Evolutionary conservation across 805 yeast genomes (phyloP), one percentile per base, ranked within the genome.

Genomic region (Cyberlindnera petersonii): DNA sequence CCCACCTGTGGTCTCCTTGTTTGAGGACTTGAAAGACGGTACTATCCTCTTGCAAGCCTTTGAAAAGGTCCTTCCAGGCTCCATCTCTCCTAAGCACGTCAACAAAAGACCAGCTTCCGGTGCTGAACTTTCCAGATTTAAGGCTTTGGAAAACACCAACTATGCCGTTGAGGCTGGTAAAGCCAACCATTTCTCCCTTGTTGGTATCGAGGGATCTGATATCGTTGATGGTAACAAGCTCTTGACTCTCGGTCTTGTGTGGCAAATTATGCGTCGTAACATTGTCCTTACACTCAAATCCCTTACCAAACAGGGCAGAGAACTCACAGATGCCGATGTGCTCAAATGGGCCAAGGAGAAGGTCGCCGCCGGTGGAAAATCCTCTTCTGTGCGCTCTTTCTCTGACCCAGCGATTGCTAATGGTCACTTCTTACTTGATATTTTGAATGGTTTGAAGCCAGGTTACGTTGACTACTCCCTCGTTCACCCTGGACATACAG

Each of bases 201-300:
- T 93, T 35, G 98, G 98, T 49, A 93, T 93, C 48, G 98, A 93
- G 61, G 98, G 98, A 37, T 86, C 96, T 3, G 98, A 93, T 65
- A 91, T 93, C 50, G 82, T 86, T 27, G 98, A 93, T 63, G 98
- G 97, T 49, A 82, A 82, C 59, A 86, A 84, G 58, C 72, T 91
- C 36, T 73, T 93, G 53, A 87, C 96, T 0, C 74, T 93, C 52
- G 98, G 93, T 11, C 74, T 93, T 39, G 97, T 91, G 26, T 93
- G 98, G 98, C 98, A 93, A 71, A 74, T 93, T 58, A 93, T 93
- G 98, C 80, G 98, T 62, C 78, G 96, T 62, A 93, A 93, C 65
- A 94, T 93, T 54, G 82, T 81, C 45, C 75, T 80, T 50, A 93
- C 98, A 3, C 74, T 93, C 58, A 73, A 82, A 36, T 72, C 78